These are phyloP conservation scores for Leccinum pachyderme DNA, from an alignment of 1,284 basidiomycete species.

Conservation along the genomic window DNA sequence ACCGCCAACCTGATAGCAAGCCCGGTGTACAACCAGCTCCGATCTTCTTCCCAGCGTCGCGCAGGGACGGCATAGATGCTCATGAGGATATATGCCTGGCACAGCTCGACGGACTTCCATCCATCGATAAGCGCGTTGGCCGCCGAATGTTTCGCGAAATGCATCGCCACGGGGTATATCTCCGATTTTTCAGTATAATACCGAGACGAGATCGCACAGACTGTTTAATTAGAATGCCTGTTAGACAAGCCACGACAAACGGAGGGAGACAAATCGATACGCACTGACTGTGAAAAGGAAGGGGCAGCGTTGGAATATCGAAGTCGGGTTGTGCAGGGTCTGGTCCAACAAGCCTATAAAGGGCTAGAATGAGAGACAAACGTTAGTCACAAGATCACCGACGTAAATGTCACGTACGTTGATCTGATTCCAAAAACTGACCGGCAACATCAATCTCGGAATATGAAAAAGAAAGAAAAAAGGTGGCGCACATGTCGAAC, in stretches of 20 bases:
- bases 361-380: slow-evolving; percentile 43
- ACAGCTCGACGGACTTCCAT: slow-evolving; percentile 67
- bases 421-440: slow-evolving; percentile 64
- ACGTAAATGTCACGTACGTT: slow-evolving; percentile 50
- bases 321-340: slow-evolving; percentile 65
- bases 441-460: slow-evolving; percentile 7
- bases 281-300: slow-evolving; percentile 80
- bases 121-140: slow-evolving; percentile 77
- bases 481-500: slow-evolving; percentile 70
- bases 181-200: slow-evolving; percentile 75
- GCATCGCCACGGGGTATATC: slow-evolving; percentile 83
- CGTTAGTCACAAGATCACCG: not conserved
- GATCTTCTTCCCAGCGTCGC: slow-evolving; percentile 78
- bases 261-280: slow-evolving; percentile 31
- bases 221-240: slow-evolving; percentile 33
- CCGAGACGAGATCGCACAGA: slow-evolving; percentile 75
- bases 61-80: slow-evolving; percentile 77
- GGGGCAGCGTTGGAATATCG: slow-evolving; percentile 74
- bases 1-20: slow-evolving; percentile 64
- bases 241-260: not conserved
- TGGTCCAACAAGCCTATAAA: slow-evolving; percentile 76
- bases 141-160: slow-evolving; percentile 79
- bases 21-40: slow-evolving; percentile 80
- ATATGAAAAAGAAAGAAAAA: not conserved
- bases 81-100: slow-evolving; percentile 70